Evolutionary conservation across 108 stramenopile species (phyloP), one percentile per base, ranked within the genome.

Genomic region (Conticribra guillardii): DNA sequence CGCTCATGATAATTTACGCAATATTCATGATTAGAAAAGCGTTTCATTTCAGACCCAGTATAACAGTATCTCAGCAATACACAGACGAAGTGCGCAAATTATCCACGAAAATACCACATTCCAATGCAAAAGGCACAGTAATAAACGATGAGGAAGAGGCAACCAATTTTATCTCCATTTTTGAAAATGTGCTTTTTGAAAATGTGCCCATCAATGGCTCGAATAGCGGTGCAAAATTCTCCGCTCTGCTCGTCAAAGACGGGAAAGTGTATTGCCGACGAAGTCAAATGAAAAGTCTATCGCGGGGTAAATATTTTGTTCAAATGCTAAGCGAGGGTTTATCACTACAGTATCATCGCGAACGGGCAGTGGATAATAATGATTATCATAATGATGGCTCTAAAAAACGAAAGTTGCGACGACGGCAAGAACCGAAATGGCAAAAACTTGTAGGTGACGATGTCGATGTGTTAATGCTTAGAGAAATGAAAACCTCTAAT

Each of bases 291-390:
- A 67, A 68, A 19, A 47, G 24, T 18, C 41, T 79, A n/a, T 79
- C 71, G 14, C 58, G 78, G n/a, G 70, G 52, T 15, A 50, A 50
- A 15, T 63, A 79, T 41, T 79, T 69, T 63, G 65, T 72, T 4
- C 71, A 79, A 56, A 79, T 79, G 78, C 60, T 79, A 0, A 50
- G 54, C 11, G 37, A 50, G 53, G 70, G 71, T 11, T 60, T 79
- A 30, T n/a, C 0, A 21, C 54, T 56, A 26, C 27, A 72, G 5
- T 44, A 19, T 18, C 8, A 57, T 5, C 3, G 4, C 5, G 16
- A 41, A 11, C 5, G 5, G 37, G 37, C 37, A 41, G 37, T 9
- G 11, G 37, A 41, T 41, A 41, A 41, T 11, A 41, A 41, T 9
- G 8, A 41, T 11, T 9, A 9, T 11, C 5, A 41, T 11, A 11